Evolutionary conservation across 148 eudicot genomes (phyloP).

Genomic region (Bassia scoparia): DNA sequence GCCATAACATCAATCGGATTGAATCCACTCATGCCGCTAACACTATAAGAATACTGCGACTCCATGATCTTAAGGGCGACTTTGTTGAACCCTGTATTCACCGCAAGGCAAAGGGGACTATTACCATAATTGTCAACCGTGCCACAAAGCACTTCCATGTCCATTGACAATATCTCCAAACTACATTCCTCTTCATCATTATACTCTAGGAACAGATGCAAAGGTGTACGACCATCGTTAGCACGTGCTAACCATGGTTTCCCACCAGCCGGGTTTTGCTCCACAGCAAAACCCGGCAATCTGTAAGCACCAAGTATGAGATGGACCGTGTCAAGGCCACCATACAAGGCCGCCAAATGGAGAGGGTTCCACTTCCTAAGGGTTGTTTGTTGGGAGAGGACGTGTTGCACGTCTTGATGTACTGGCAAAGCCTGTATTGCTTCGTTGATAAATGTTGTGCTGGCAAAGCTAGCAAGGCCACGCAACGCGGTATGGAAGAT

Average conservation of each 20-base stretch:
- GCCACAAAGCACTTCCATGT: neutral
- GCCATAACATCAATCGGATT: neutral
- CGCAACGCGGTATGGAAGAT: no score
- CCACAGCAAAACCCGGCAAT: neutral
- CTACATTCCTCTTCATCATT: neutral
- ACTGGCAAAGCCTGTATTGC: neutral
- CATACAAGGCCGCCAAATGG: neutral
- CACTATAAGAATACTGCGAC: neutral
- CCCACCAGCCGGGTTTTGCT: neutral
- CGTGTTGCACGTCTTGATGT: neutral
- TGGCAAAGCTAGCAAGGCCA: no score
- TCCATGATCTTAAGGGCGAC: constrained; percentile 4
- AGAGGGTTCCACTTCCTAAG: constrained; percentile 2
- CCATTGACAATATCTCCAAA: constrained; percentile 16
- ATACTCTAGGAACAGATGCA: neutral
- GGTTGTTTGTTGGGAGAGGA: neutral
- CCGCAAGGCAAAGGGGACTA: constrained; percentile 4
- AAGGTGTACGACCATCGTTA: neutral
- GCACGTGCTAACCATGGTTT: constrained; percentile 19
- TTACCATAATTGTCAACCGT: neutral
- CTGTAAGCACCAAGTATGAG: constrained; percentile 2
- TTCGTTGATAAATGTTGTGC: no score
- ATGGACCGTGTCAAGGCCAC: neutral
- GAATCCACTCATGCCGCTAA: neutral
- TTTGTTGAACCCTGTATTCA: neutral